Percentiles rank a stretch among this genome's conserved stretches.
Conservation (phyloP, 768 basidiomycete species). For the Phlebiopsis flavidoalba region DNA sequence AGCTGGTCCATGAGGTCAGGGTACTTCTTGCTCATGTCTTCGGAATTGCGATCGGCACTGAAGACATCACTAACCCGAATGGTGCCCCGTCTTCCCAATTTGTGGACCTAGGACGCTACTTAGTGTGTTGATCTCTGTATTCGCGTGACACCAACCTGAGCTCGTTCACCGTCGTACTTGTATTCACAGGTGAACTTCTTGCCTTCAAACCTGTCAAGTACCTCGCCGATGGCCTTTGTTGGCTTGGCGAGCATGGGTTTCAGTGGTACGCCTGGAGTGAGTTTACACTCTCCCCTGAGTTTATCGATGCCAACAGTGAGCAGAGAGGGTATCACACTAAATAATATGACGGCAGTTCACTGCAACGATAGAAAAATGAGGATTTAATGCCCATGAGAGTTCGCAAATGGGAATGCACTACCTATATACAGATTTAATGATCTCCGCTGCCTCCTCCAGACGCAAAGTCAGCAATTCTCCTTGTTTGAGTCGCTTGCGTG, state of each 20-base stretch:
- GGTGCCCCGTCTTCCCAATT: constrained; percentile 70
- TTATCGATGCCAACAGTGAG: constrained; percentile 71
- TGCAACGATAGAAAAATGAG: constrained; percentile 24
- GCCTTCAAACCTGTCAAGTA: constrained; percentile 93
- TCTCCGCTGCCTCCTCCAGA: constrained; percentile 71
- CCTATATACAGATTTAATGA: constrained; percentile 93
- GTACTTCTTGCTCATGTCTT: constrained; percentile 99
- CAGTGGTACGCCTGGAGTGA: constrained; percentile 92
- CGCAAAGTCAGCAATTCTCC: constrained; percentile 66
- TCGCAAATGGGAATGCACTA: constrained; percentile 29
- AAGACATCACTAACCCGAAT: constrained; percentile 91
- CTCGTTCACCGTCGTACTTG: constrained; percentile 98
- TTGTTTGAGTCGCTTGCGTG: constrained; percentile 69
- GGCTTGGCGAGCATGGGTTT: constrained; percentile 99
- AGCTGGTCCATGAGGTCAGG: constrained; percentile 96
- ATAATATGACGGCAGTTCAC: constrained; percentile 92
- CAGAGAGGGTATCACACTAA: constrained; percentile 90
- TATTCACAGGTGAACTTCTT: constrained; percentile 98
- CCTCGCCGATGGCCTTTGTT: constrained; percentile 97
- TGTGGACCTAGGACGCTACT: constrained; percentile 53
- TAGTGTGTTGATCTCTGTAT: constrained; percentile 19
- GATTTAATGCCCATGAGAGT: too few species aligned
- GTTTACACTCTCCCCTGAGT: constrained; percentile 71
- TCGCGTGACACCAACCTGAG: constrained; percentile 51
- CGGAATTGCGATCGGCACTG: constrained; percentile 91